Conservation (phyloP, 495 filamentous ascomycete species). For the Penicillium cataractarum region DNA sequence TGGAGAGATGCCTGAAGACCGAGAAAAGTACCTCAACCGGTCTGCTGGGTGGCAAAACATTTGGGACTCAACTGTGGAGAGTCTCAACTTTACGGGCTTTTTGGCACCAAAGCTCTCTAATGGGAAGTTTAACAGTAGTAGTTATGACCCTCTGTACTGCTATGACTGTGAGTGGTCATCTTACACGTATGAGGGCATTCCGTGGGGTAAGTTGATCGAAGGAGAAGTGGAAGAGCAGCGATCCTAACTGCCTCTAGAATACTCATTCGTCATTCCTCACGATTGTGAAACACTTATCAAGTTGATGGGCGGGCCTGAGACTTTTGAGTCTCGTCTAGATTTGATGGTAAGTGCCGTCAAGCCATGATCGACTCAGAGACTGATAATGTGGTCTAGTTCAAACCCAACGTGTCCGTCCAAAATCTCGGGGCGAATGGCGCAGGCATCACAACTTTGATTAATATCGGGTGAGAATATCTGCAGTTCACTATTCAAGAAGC, state of each 20-base stretch:
- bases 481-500: background rate
- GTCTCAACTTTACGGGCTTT: slow-evolving; percentile 62
- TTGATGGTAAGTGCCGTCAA: slow-evolving; percentile 29
- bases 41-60: slow-evolving; percentile 68
- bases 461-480: slow-evolving; percentile 47
- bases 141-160: slow-evolving; percentile 64
- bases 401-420: slow-evolving; percentile 39
- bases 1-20: slow-evolving; percentile 57
- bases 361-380: background rate
- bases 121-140: slow-evolving; percentile 53
- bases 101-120: slow-evolving; percentile 59
- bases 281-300: slow-evolving; percentile 63
- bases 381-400: slow-evolving; percentile 27
- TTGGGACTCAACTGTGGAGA: slow-evolving; percentile 57
- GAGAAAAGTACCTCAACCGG: slow-evolving; percentile 58
- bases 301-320: slow-evolving; percentile 57
- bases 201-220: slow-evolving; percentile 35
- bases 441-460: slow-evolving; percentile 46
- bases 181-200: slow-evolving; percentile 42
- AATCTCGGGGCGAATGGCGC: slow-evolving; percentile 39
- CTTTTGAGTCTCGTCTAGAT: slow-evolving; percentile 61
- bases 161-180: slow-evolving; percentile 64
- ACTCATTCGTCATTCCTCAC: slow-evolving; percentile 66
- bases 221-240: background rate
- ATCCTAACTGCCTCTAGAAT: slow-evolving; percentile 45